Conservation (phyloP, 2,329 filamentous ascomycete genomes). For the Alternaria sp. region DNA sequence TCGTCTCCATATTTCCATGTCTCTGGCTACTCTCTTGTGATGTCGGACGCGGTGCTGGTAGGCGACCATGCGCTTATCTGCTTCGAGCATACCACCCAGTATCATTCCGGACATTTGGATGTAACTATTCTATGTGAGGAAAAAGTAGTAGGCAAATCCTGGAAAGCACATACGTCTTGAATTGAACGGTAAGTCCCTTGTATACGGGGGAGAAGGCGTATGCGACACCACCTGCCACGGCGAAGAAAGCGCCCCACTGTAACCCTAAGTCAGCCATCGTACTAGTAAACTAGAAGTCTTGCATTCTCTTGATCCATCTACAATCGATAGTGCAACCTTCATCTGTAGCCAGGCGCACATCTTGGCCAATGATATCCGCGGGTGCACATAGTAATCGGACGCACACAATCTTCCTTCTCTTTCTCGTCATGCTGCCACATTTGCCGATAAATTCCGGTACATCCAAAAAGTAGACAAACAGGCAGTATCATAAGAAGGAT, state of each 20-base stretch:
- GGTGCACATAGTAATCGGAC: not conserved
- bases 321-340: not conserved
- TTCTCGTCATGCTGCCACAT: not conserved
- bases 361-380: not conserved
- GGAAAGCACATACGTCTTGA: slow-evolving; percentile 41
- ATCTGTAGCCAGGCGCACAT: no score
- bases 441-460: not conserved
- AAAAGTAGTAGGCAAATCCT: not conserved
- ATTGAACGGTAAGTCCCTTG: slow-evolving; percentile 59
- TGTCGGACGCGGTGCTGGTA: slow-evolving; percentile 73
- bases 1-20: slow-evolving; percentile 73
- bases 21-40: slow-evolving; percentile 69
- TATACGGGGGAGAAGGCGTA: slow-evolving; percentile 76
- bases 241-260: slow-evolving; percentile 74
- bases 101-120: slow-evolving; percentile 88
- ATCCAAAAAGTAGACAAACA: no score
- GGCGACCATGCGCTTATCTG: slow-evolving; percentile 71
- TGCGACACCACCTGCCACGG: slow-evolving; percentile 68
- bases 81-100: slow-evolving; percentile 79
- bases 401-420: not conserved
- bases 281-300: not conserved
- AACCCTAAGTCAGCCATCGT: not conserved
- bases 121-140: slow-evolving; percentile 63
- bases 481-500: not conserved
- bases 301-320: no score